Percentiles rank a stretch among this genome's conserved stretches.
These are phyloP conservation scores for Apiospora aurea DNA, from an alignment of 2,329 filamentous ascomycete species.

Conservation along the genomic window DNA sequence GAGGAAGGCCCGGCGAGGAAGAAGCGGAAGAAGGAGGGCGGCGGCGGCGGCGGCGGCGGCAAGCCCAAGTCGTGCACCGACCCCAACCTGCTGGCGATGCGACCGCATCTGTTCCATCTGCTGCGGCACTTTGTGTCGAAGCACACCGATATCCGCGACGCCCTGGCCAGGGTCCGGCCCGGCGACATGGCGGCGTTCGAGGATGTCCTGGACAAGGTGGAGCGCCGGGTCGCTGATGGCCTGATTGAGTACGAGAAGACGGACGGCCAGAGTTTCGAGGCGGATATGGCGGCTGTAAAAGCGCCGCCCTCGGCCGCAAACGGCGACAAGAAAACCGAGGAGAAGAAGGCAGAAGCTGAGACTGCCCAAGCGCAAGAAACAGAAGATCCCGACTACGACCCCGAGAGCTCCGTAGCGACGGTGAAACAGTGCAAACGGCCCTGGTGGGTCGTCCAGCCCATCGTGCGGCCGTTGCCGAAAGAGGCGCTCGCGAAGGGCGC, in stretches of 20 bases:
- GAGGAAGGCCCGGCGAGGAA: conserved; percentile 49
- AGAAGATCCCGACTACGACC: conserved; percentile 44
- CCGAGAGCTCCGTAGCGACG: conserved; percentile 69
- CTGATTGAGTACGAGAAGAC: conserved; percentile 71
- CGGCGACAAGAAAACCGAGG: conserved; percentile 27
- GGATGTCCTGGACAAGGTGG: conserved; percentile 75
- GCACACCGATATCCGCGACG: conserved; percentile 85
- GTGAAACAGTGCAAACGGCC: conserved; percentile 79
- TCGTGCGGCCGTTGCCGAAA: conserved; percentile 83
- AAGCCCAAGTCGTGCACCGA: conserved; percentile 52
- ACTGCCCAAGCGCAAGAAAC: conserved; percentile 41
- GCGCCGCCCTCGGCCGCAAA: conserved; percentile 33
- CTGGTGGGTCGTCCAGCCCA: conserved; percentile 90
- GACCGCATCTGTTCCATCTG: conserved; percentile 92
- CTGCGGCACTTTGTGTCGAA: conserved; percentile 80
- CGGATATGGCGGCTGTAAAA: conserved; percentile 37
- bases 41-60: conserved; percentile 36
- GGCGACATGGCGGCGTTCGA: conserved; percentile 82
- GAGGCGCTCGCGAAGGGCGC: conserved; percentile 87
- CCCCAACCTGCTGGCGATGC: conserved; percentile 80
- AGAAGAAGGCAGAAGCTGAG: conserved; percentile 39
- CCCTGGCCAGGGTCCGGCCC: conserved; percentile 72
- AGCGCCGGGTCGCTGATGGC: conserved; percentile 75
- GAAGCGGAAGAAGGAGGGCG: conserved; percentile 54
- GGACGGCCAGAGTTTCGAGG: conserved; percentile 55